Evolutionary conservation across 2,329 filamentous ascomycete species (phyloP).

Genomic region (Davidsoniella virescens): DNA sequence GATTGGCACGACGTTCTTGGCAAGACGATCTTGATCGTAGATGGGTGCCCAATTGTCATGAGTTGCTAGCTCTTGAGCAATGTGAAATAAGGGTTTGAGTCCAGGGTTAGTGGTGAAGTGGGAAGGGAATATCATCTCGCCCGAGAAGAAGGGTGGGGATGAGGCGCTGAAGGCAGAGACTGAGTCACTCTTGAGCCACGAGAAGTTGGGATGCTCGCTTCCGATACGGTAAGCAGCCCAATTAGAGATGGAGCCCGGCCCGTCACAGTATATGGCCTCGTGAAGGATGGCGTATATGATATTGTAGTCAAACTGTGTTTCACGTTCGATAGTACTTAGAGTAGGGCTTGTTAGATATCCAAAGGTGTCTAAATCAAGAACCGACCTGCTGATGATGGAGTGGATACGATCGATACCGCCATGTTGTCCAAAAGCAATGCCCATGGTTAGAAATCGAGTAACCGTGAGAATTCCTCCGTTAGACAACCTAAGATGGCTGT

Average conservation of each 20-base stretch:
- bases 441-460: slow-evolving; percentile 58
- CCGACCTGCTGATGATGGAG: slow-evolving; percentile 51
- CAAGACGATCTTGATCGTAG: slow-evolving; percentile 59
- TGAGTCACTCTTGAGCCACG: slow-evolving; percentile 31
- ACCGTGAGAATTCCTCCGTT: slow-evolving; percentile 57
- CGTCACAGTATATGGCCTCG: slow-evolving; percentile 73
- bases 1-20: slow-evolving; percentile 64
- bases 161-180: slow-evolving; percentile 18
- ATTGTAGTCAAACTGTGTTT: slow-evolving; percentile 54
- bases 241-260: slow-evolving; percentile 41
- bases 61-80: slow-evolving; percentile 54
- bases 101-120: slow-evolving; percentile 72
- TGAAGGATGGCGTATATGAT: slow-evolving; percentile 79
- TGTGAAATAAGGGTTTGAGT: slow-evolving; percentile 49
- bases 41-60: slow-evolving; percentile 56
- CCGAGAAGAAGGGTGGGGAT: slow-evolving; percentile 59
- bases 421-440: slow-evolving; percentile 62
- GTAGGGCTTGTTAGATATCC: slow-evolving; percentile 60
- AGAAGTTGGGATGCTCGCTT: slow-evolving; percentile 28
- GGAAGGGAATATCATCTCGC: slow-evolving; percentile 82
- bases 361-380: slow-evolving; percentile 58
- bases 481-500: slow-evolving; percentile 18
- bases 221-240: slow-evolving; percentile 62
- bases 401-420: slow-evolving; percentile 65
- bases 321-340: slow-evolving; percentile 49